Conservation (phyloP, 768 basidiomycete species). For the Boletus insuetus region DNA sequence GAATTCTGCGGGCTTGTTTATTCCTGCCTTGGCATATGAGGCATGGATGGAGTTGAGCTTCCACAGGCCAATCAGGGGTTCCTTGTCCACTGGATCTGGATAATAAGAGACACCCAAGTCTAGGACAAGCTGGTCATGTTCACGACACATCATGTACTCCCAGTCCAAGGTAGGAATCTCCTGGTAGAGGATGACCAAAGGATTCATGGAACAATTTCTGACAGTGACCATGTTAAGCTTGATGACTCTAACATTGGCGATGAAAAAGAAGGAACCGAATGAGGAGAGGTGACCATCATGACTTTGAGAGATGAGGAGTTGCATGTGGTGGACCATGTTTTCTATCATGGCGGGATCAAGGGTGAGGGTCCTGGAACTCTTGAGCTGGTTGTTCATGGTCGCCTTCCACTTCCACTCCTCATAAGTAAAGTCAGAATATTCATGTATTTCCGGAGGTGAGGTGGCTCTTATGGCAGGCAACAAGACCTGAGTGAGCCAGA, state of each 20-base stretch:
- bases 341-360: constrained; percentile 1
- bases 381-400: constrained; percentile 4
- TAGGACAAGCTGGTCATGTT: constrained; percentile 6
- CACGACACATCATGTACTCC: constrained; percentile 6
- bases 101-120: constrained; percentile 11
- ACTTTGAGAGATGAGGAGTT: background rate
- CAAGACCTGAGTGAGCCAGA: constrained; percentile 5
- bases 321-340: background rate
- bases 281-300: background rate
- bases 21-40: constrained; percentile 6
- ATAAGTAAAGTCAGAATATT: constrained; percentile 5
- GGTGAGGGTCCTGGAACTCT: constrained; percentile 1
- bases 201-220: background rate
- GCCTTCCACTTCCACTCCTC: constrained; percentile 14
- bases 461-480: constrained; percentile 3
- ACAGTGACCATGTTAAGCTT: constrained; percentile 11
- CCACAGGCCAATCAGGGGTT: constrained; percentile 3
- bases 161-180: constrained; percentile 15
- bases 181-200: constrained; percentile 2
- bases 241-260: constrained; percentile 8
- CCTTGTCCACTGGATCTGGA: background rate
- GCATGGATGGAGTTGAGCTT: constrained; percentile 11
- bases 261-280: constrained; percentile 18
- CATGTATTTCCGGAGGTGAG: constrained; percentile 1
- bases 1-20: constrained; percentile 7